These are phyloP conservation scores for Panaeolus papilionaceus DNA, from an alignment of 768 basidiomycete genomes.

Conservation along the genomic window DNA sequence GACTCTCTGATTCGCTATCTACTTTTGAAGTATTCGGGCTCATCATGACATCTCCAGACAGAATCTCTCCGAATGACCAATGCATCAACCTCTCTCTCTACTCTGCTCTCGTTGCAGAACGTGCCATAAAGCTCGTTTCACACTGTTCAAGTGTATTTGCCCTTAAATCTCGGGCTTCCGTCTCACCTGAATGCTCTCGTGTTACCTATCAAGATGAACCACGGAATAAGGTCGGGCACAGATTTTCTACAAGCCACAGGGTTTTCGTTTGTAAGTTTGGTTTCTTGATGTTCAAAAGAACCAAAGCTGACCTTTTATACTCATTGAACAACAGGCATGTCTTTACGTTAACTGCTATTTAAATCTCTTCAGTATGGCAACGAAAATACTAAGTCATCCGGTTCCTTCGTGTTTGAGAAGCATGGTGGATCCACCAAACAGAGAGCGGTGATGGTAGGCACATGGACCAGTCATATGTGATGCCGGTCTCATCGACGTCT, in stretches of 20 bases:
- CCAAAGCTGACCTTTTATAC: neutral
- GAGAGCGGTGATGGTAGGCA: neutral
- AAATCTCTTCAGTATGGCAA: neutral
- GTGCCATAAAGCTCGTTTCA: neutral
- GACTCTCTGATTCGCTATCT: neutral
- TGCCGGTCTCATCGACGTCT: neutral
- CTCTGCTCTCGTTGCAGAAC: neutral
- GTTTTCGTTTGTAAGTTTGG: neutral
- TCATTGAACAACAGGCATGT: neutral
- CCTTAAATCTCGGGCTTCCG: neutral
- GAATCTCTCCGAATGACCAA: neutral
- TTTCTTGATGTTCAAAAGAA: constrained; percentile 1
- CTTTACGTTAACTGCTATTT: neutral
- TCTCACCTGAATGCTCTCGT: neutral
- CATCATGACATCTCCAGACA: neutral
- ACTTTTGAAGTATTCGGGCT: neutral
- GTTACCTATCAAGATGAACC: neutral
- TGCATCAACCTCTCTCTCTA: neutral
- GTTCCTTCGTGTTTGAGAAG: neutral
- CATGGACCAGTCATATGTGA: constrained; percentile 1
- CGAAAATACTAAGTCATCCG: constrained; percentile 1
- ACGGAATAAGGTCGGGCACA: neutral
- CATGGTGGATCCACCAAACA: neutral
- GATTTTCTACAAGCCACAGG: neutral
- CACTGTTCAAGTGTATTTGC: neutral